Evolutionary conservation across 306 rosid species (phyloP), one percentile per base, ranked within the genome.

Genomic region (Sindora glabra): DNA sequence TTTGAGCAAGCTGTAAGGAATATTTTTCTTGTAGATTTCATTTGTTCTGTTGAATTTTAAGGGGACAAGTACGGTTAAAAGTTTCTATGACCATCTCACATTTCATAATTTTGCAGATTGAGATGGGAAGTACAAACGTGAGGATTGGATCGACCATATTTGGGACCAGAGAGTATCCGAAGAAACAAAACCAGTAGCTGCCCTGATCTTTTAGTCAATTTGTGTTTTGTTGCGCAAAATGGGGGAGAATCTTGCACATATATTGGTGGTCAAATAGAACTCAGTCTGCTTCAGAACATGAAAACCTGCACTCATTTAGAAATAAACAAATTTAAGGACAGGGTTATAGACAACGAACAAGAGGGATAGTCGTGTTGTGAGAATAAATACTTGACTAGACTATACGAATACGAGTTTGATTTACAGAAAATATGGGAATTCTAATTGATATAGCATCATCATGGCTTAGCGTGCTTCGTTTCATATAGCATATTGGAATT

Each of bases 91-190:
- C 59, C 37, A 9, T 5, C 24, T 51, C 40, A 17, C 30, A 29
- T 9, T 53, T 25, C 25, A 39, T 59, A 8, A 55, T 54, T 79
- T 68, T 78, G 79, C 96, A 89, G 99, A 79, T 86, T 60, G 89
- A 89, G 79, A 78, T 80, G 99, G 94, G 95, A 37, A 92, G 98
- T 60, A 89, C 98, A 16, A 92, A 59, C 50, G 96, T 92, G 72
- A 88, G 98, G 72, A 44, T 88, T 44, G 98, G 98, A 59, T 86
- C 98, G 5, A 86, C 89, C 38, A 86, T 88, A 79, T 89, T 92
- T 71, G 99, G 96, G 40, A 62, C 94, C 51, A 80, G 99, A 77
- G 95, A 92, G 62, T 92, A 92, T 67, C 81, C 83, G 33, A 74
- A 29, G 44, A 86, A 86, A 75, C 64, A 77, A 36, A 70, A 67